These are phyloP conservation scores for Yarrowia alimentaria DNA, from an alignment of 805 yeast genomes.

Conservation along the genomic window DNA sequence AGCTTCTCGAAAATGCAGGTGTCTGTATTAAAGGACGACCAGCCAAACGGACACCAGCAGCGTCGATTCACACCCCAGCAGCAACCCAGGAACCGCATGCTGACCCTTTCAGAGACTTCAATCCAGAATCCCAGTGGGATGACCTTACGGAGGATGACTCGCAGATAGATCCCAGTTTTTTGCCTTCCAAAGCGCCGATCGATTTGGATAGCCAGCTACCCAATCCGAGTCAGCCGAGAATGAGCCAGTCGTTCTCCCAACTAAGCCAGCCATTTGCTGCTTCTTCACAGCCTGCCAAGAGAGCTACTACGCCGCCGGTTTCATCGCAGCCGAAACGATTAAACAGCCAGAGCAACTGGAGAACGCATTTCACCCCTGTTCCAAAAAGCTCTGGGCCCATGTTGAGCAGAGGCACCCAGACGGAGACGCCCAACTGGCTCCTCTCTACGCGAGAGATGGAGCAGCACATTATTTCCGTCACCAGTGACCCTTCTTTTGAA, in stretches of 20 bases:
- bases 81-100: too few relatives aligned
- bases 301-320: too few relatives aligned
- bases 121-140: too few relatives aligned
- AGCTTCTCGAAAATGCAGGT: constrained; percentile 2
- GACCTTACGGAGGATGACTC: background rate
- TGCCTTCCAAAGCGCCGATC: background rate
- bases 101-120: constrained; percentile 7
- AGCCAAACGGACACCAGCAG: background rate
- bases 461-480: constrained; percentile 1
- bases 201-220: too few relatives aligned
- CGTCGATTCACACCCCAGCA: too few relatives aligned
- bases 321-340: too few relatives aligned
- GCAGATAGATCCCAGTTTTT: constrained; percentile 1
- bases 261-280: too few relatives aligned
- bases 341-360: too few relatives aligned
- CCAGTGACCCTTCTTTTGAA: background rate
- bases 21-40: constrained; percentile 1
- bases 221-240: too few relatives aligned
- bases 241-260: too few relatives aligned
- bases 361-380: background rate
- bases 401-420: constrained; percentile 14
- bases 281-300: too few relatives aligned
- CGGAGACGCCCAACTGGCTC: constrained; percentile 8
- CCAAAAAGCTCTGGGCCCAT: background rate
- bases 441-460: background rate